These are phyloP conservation scores for Fusarium buharicum DNA, from an alignment of 2,329 filamentous ascomycete genomes.

Conservation along the genomic window DNA sequence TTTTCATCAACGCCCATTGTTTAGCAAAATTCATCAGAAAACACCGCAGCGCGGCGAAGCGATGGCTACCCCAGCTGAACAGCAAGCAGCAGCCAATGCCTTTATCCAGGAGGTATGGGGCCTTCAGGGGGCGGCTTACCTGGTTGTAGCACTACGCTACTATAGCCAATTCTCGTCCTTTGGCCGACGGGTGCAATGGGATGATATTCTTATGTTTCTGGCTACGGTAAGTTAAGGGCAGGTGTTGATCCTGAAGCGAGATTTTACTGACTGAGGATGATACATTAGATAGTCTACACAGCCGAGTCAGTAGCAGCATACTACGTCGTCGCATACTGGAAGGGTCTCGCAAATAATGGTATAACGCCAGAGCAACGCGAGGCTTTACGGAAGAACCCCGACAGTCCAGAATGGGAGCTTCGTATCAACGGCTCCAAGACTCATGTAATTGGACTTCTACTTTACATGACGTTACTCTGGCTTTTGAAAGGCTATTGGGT, in stretches of 20 bases:
- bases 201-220: conserved; percentile 11
- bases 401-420: conserved; percentile 7
- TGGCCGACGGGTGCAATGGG: conserved; percentile 9
- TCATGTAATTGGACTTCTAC: conserved; percentile 9
- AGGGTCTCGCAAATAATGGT: conserved; percentile 10
- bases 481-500: conserved; percentile 16
- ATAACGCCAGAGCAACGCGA: conserved; percentile 11
- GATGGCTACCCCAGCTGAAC: conserved; percentile 13
- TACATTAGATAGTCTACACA: conserved; percentile 2
- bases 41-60: background rate
- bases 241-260: background rate
- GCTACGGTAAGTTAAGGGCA: background rate
- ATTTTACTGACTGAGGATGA: background rate
- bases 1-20: background rate
- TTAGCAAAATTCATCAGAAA: background rate
- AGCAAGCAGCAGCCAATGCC: conserved; percentile 9
- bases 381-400: background rate
- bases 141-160: conserved; percentile 10
- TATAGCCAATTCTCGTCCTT: conserved; percentile 13
- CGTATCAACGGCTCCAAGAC: conserved; percentile 13
- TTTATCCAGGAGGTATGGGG: conserved; percentile 18
- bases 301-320: conserved; percentile 16
- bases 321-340: conserved; percentile 13
- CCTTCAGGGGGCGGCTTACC: conserved; percentile 10
- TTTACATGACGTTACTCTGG: conserved; percentile 16